These are phyloP conservation scores for Pyrenochaeta sp. DNA, from an alignment of 2,329 filamentous ascomycete species.

Conservation along the genomic window DNA sequence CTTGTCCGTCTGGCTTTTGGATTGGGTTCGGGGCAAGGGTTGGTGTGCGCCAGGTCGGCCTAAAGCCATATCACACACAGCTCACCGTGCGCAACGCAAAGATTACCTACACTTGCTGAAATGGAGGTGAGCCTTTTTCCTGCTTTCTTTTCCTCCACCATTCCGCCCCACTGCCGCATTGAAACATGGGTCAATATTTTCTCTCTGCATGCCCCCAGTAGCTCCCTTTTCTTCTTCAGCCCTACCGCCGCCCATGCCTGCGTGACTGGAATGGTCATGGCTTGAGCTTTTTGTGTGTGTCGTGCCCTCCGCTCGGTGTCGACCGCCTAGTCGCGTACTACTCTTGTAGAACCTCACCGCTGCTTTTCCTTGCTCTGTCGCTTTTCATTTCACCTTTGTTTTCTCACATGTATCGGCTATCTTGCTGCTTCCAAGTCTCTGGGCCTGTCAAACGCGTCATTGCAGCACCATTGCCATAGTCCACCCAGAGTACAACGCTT, in stretches of 20 bases:
- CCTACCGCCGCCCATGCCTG: conserved; percentile 25
- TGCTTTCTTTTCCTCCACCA: conserved; percentile 7
- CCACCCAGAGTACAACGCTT: conserved; percentile 31
- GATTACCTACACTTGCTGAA: conserved; percentile 33
- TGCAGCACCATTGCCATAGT: conserved; percentile 28
- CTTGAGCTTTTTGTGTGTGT: conserved; percentile 32
- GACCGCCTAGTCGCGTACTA: conserved; percentile 38
- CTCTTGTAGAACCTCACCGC: conserved; percentile 49
- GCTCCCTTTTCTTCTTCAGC: conserved; percentile 30
- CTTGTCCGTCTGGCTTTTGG: conserved; percentile 3
- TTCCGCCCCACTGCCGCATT: not conserved
- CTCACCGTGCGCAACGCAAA: conserved; percentile 38
- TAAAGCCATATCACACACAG: conserved; percentile 33
- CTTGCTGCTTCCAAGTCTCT: conserved; percentile 24
- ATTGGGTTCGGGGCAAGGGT: conserved; percentile 1
- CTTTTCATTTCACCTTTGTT: conserved; percentile 17
- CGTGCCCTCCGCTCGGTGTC: conserved; percentile 22
- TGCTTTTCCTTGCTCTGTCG: conserved; percentile 32
- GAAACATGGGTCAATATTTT: not conserved
- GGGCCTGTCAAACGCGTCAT: conserved; percentile 36
- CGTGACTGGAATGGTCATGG: conserved; percentile 28
- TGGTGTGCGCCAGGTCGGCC: conserved; percentile 15
- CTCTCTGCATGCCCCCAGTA: conserved; percentile 7
- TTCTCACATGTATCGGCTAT: conserved; percentile 14
- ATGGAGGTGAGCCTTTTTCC: conserved; percentile 46